Evolutionary conservation across 805 yeast species (phyloP), one percentile per base, ranked within the genome.

Genomic region (Ogataea paradorogensis): DNA sequence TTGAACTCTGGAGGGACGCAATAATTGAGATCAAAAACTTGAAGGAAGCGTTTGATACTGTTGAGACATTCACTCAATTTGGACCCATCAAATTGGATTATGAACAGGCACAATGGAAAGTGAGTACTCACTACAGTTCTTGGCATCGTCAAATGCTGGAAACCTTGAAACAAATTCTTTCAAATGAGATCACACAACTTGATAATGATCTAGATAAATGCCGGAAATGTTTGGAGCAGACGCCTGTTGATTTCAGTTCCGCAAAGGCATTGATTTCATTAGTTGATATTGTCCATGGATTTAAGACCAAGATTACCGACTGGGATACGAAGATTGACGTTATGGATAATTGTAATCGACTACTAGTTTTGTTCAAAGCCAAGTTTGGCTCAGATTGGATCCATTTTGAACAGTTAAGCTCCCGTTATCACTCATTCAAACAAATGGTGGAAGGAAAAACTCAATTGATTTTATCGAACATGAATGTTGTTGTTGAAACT

Each of bases 381-480:
- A 66, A 65, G 15, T 70, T 77, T 35, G 74, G 82, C 0, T 25
- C 60, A 0, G 70, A 71, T 21, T 82, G 89, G 83, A 45, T 80
- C 1, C 76, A 66, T 53, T 65, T 65, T 33, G 93, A 84, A 28
- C 95, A 86, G 48, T 41, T 86, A 0, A 78, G 74, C 10, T 67
- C 65, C 35, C 78, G 75, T 38, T 55, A 69, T 38, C 51, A 62
- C 1, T 64, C 77, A 2, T 80, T 23, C 37, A 48, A 1, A 66
- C 74, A 26, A 55, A 75, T 9, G 37, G 73, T 30, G 46, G 47
- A 3, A 49, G 55, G 27, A 66, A 75, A 47, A 53, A 7, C 30
- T 4, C 13, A 25, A 5, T 11, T 14, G 3, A 41, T 60, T 8
- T 45, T 39, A 1, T 45, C 65, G 3, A 62, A 84, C 7, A 61